Evolutionary conservation across 2,329 filamentous ascomycete species (phyloP), one percentile per base, ranked within the genome.

Genomic region (Hypocrella siamensis): DNA sequence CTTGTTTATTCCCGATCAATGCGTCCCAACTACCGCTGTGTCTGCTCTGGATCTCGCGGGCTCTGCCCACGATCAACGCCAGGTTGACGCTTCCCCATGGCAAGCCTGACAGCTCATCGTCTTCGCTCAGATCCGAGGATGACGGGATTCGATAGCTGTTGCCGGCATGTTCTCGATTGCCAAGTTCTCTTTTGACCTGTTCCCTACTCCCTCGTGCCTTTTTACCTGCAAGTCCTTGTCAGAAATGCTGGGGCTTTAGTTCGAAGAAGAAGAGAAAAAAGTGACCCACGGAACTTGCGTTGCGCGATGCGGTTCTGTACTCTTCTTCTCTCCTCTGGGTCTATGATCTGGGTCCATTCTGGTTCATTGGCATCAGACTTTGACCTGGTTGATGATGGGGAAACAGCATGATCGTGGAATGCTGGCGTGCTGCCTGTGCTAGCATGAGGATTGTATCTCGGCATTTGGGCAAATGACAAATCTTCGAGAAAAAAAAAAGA

Each of bases 251-350:
- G n/a, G n/a, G n/a, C n/a, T n/a, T n/a, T n/a, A 6, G 11, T 15
- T 5, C 4, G 9, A 12, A 16, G 14, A 17, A 17, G 9, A 10
- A 8, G n/a, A n/a, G n/a, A n/a, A n/a, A n/a, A n/a, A n/a, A 18
- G 10, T 11, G 44, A 26, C 75, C 46, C 65, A 84, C 79, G 67
- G 42, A 82, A 84, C 44, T 82, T 82, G 41, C 79, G 65, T 46
- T 84, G 79, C 2, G 79, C 79, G 38, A 83, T 68, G 33, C 77
- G 69, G 48, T 85, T 85, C 49, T 85, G 79, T 31, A 84, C 78
- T 37, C 77, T 74, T 39, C 79, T 63, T 46, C 79, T 65, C 55
- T 82, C 75, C 37, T 74, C 73, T 0, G 76, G 75, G 42, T 84
- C 77, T 6, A 67, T 69, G 27, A 84, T 65, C 1, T 75, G 67